A percentile compares a stretch with the other conserved stretches of the same genome.
Conservation (phyloP, 202 grass and related monocot species). For the Tripidium arundinaceum region DNA sequence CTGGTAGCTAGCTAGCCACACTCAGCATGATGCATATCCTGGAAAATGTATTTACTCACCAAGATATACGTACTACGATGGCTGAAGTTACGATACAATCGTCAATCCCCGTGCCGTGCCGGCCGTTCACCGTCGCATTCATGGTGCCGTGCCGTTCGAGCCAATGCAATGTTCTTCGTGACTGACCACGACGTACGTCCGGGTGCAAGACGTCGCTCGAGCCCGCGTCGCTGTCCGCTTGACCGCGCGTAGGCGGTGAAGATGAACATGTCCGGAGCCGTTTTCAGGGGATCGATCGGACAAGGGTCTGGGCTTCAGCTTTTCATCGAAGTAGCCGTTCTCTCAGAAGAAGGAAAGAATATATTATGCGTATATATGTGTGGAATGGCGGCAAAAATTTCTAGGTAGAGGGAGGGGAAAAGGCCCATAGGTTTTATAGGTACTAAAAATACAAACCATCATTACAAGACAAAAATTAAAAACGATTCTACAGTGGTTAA, state of each 20-base stretch:
- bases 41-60: conserved; percentile 21
- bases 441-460: too few species aligned
- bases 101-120: not conserved
- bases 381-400: too few species aligned
- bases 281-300: too few species aligned
- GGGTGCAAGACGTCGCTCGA: not conserved
- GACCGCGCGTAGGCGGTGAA: not conserved
- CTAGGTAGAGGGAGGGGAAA: too few species aligned
- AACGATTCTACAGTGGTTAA: too few species aligned
- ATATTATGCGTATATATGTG: too few species aligned
- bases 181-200: not conserved
- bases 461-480: too few species aligned
- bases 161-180: not conserved
- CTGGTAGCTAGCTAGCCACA: not conserved
- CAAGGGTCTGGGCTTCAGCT: too few species aligned
- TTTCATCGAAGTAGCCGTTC: not conserved
- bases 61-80: not conserved
- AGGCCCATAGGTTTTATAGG: too few species aligned
- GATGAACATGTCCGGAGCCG: not conserved
- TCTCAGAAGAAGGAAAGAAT: not conserved
- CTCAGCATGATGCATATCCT: conserved; percentile 18
- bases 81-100: not conserved
- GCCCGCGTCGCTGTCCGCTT: not conserved
- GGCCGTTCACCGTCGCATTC: not conserved
- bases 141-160: not conserved